Evolutionary conservation across 2,329 filamentous ascomycete species (phyloP), one percentile per base, ranked within the genome.

Genomic region (Tolypocladium capitatum): DNA sequence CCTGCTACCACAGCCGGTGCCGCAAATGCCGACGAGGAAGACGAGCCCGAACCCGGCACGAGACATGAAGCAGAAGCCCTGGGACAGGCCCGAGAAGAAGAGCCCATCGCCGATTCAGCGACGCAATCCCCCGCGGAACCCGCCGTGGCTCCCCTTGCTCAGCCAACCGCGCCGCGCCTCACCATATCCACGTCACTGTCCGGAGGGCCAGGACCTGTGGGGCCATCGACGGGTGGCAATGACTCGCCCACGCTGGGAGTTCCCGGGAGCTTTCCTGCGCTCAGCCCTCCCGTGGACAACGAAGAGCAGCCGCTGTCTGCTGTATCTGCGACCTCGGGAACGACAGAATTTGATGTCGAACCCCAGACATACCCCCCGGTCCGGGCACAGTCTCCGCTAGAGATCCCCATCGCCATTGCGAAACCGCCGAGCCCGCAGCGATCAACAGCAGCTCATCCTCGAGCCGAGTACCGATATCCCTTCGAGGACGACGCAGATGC

Each of bases 321-420:
- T 3, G 59, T 78, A 14, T 84, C 83, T 6, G 67, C 66, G 43
- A 67, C 66, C 6, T 82, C 80, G n/a, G 73, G 73, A 38, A 74
- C 74, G 8, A 87, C 83, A 0, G 81, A 86, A 56, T 85, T 88
- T 54, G 85, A 89, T 54, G 74, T 72, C n/a, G 84, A 88, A 55
- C 73, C 80, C 21, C 84, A 88, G 59, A 77, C 74, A 1, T 76
- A 80, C 42, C 66, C 73, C 1, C 66, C 72, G 1, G 56, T 68
- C 16, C 67, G 64, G 40, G 60, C 66, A 24, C 53, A 59, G 11
- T 46, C 57, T 24, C 55, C 56, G 11, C 44, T 53, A 14, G 55
- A 58, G 34, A 53, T 57, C 14, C 55, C 57, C 43, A 55, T 56
- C 43, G 56, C 55, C 20, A 52, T 58, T 43, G 49, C 59, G 27